Evolutionary conservation across 805 yeast genomes (phyloP).

Genomic region (Barnettozyma salicaria): DNA sequence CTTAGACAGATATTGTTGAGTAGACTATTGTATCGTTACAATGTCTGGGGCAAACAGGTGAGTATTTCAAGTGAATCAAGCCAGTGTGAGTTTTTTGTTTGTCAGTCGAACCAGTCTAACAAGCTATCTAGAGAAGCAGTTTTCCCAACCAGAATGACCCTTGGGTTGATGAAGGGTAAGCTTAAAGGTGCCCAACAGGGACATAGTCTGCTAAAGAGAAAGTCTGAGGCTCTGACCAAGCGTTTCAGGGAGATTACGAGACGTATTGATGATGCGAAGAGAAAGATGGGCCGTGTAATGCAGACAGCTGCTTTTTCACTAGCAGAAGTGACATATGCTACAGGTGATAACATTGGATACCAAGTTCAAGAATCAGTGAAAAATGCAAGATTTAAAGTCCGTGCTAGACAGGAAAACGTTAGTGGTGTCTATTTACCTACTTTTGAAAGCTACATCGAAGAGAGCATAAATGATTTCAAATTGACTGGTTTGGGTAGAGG

Average conservation of each 20-base stretch:
- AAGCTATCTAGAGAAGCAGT: slow-evolving; percentile 70
- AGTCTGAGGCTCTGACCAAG: slow-evolving; percentile 94
- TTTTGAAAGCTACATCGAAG: slow-evolving; percentile 79
- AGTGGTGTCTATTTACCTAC: slow-evolving; percentile 94
- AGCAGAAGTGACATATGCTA: slow-evolving; percentile 96
- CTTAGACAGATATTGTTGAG: no score
- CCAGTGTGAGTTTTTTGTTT: background rate
- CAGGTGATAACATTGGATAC: slow-evolving; percentile 92
- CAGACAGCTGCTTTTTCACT: slow-evolving; percentile 96
- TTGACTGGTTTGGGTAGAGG: slow-evolving; percentile 97
- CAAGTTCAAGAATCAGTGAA: slow-evolving; percentile 94
- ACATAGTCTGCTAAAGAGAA: slow-evolving; percentile 85
- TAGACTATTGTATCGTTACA: background rate
- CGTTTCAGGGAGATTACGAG: slow-evolving; percentile 93
- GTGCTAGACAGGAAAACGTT: slow-evolving; percentile 91
- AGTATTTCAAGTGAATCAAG: slow-evolving; percentile 4
- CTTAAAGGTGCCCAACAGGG: slow-evolving; percentile 98
- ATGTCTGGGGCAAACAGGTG: slow-evolving; percentile 25
- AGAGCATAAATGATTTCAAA: slow-evolving; percentile 86
- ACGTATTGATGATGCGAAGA: slow-evolving; percentile 81
- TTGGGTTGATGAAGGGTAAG: slow-evolving; percentile 90
- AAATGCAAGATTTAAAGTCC: slow-evolving; percentile 83
- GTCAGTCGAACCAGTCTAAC: background rate
- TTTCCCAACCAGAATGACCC: slow-evolving; percentile 96
- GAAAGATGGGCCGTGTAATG: slow-evolving; percentile 98